These are phyloP conservation scores for Choanephora cucurbitarum DNA, from an alignment of 371 early-diverging fungal genomes.

Conservation along the genomic window DNA sequence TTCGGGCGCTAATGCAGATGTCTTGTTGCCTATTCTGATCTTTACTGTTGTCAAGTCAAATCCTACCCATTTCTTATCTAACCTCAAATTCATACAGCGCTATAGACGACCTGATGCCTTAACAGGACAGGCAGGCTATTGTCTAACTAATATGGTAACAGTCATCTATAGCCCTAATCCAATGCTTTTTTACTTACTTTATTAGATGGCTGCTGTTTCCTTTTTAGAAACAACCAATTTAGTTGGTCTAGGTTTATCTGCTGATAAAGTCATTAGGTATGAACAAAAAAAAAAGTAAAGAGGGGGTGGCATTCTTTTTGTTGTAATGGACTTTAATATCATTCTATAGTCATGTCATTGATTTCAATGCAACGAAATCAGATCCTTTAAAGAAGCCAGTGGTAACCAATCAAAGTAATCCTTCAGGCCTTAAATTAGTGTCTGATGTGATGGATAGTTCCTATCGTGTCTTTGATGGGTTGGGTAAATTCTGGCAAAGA, in stretches of 20 bases:
- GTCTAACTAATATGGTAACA: conserved; percentile 49
- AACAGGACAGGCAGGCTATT: conserved; percentile 54
- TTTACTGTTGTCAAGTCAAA: conserved; percentile 69
- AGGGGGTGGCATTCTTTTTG: too few relatives aligned
- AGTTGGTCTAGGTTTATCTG: conserved; percentile 49
- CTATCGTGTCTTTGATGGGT: conserved; percentile 45
- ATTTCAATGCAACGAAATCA: conserved; percentile 27
- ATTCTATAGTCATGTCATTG: conserved; percentile 41
- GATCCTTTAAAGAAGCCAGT: background rate
- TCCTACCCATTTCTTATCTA: conserved; percentile 67
- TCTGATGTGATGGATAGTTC: conserved; percentile 50
- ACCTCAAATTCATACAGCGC: conserved; percentile 57
- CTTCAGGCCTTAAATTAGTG: conserved; percentile 39
- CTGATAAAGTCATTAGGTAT: conserved; percentile 45
- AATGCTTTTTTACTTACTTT: too few relatives aligned
- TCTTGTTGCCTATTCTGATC: conserved; percentile 67
- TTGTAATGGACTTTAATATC: too few relatives aligned
- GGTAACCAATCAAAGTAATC: background rate
- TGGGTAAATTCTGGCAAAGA: conserved; percentile 51
- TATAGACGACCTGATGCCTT: conserved; percentile 51
- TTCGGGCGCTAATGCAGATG: conserved; percentile 55
- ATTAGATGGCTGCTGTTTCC: conserved; percentile 51
- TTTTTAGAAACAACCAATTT: conserved; percentile 53
- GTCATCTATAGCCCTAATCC: background rate
- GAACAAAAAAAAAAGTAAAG: too few relatives aligned